Evolutionary conservation across 2,329 filamentous ascomycete genomes (phyloP).

Genomic region (Juglanconis oblonga): DNA sequence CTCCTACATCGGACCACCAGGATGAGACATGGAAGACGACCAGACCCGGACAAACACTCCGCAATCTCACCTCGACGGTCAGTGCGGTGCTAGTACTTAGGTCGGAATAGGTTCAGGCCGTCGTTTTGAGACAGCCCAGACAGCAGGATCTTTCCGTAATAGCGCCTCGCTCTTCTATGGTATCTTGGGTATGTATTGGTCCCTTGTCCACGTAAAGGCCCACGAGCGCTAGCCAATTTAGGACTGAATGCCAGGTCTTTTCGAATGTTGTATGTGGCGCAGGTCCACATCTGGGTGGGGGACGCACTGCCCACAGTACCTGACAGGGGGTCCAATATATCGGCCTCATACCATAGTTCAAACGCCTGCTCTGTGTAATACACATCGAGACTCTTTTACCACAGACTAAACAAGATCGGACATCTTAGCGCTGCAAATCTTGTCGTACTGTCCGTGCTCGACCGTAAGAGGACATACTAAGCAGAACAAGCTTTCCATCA

Average conservation of each 20-base stretch:
- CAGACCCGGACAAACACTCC: not conserved
- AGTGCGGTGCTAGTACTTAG: not conserved
- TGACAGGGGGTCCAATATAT: too few species aligned
- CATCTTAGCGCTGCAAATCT: not conserved
- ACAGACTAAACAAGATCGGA: not conserved
- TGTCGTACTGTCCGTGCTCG: not conserved
- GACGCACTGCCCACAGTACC: too few species aligned
- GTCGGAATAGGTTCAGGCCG: not conserved
- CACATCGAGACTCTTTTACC: too few species aligned
- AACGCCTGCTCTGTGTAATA: too few species aligned
- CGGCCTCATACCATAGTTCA: too few species aligned
- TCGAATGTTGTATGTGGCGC: too few species aligned
- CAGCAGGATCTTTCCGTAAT: not conserved
- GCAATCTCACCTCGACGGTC: not conserved
- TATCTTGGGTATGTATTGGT: too few species aligned
- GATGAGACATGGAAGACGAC: not conserved
- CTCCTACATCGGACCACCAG: not conserved
- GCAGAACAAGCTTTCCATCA: constrained; percentile 7
- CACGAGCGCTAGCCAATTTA: too few species aligned
- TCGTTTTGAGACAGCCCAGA: not conserved
- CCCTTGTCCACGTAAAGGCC: too few species aligned
- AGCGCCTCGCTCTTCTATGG: not conserved
- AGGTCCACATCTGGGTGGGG: too few species aligned
- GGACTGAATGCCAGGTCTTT: too few species aligned
- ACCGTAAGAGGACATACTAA: not conserved